A percentile compares a stretch with the other conserved stretches of the same genome.
Evolutionary conservation across 202 grass and related monocot species (phyloP).

Genomic region (Eragrostis tef): DNA sequence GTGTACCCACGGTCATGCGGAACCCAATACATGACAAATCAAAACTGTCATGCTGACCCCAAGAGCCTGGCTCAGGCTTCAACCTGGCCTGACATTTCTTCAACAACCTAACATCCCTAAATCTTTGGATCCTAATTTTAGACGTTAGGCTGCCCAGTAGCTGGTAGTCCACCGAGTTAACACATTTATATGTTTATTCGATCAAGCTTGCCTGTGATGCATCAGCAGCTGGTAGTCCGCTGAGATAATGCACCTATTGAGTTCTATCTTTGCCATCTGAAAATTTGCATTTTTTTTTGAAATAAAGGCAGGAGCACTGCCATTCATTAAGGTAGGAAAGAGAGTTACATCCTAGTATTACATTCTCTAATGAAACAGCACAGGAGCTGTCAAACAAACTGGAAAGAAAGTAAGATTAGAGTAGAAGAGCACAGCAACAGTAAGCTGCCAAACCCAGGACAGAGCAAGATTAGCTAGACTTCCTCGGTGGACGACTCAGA

Average conservation of each 20-base stretch:
- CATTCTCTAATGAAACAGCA: too few species aligned
- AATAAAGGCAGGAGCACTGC: too few species aligned
- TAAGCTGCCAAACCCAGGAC: too few species aligned
- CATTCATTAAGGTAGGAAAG: too few species aligned
- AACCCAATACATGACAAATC: too few species aligned
- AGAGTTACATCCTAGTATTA: too few species aligned
- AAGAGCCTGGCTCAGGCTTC: neutral
- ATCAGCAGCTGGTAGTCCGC: neutral
- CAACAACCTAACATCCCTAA: neutral
- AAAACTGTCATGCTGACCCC: neutral
- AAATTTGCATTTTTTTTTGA: neutral
- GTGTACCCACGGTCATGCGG: too few species aligned
- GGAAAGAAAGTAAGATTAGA: too few species aligned
- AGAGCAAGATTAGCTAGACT: too few species aligned
- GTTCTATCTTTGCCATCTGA: conserved; percentile 11
- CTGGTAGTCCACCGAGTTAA: neutral
- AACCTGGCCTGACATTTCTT: neutral
- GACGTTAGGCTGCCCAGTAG: neutral
- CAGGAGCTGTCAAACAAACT: too few species aligned
- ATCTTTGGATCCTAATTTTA: neutral
- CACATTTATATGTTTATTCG: neutral
- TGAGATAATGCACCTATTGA: neutral
- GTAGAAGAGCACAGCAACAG: too few species aligned
- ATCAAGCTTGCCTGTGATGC: conserved; percentile 14
- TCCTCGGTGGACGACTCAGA: too few species aligned